Conservation (phyloP, 2,329 filamentous ascomycete genomes). For the Alternaria longipes region DNA sequence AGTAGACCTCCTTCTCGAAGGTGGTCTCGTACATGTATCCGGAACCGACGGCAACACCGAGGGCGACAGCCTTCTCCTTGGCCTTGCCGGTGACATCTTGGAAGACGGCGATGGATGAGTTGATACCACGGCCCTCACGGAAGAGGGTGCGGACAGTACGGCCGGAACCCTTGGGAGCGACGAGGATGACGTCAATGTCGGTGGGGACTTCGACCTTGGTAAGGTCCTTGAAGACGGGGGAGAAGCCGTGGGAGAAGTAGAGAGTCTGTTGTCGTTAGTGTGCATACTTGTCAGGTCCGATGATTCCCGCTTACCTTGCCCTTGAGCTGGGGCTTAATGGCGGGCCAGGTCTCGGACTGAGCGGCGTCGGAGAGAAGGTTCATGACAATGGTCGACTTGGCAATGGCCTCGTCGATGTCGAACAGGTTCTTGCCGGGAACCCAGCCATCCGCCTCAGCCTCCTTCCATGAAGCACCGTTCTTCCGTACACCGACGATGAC, state of each 20-base stretch:
- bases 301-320: slow-evolving; percentile 75
- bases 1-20: slow-evolving; percentile 99
- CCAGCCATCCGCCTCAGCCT: slow-evolving; percentile 97
- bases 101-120: slow-evolving; percentile 98
- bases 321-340: slow-evolving; percentile 98
- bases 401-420: slow-evolving; percentile 96
- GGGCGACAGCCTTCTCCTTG: slow-evolving; percentile 95
- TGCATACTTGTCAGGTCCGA: slow-evolving; percentile 29
- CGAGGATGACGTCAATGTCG: slow-evolving; percentile 98
- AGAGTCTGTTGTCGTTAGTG: slow-evolving; percentile 72
- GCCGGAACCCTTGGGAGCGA: slow-evolving; percentile 98
- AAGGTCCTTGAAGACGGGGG: slow-evolving; percentile 98
- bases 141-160: slow-evolving; percentile 98
- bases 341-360: slow-evolving; percentile 98
- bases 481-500: slow-evolving; percentile 99
- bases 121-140: slow-evolving; percentile 99
- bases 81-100: slow-evolving; percentile 98
- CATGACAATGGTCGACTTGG: slow-evolving; percentile 95
- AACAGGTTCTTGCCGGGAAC: slow-evolving; percentile 98
- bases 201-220: slow-evolving; percentile 97
- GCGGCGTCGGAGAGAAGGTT: slow-evolving; percentile 98
- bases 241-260: slow-evolving; percentile 99
- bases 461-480: slow-evolving; percentile 98
- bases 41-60: slow-evolving; percentile 95
- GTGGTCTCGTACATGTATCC: slow-evolving; percentile 99